phyloP scores from a whole-genome alignment of 257 asterid genomes.

The Solanum bukasovii region DNA sequence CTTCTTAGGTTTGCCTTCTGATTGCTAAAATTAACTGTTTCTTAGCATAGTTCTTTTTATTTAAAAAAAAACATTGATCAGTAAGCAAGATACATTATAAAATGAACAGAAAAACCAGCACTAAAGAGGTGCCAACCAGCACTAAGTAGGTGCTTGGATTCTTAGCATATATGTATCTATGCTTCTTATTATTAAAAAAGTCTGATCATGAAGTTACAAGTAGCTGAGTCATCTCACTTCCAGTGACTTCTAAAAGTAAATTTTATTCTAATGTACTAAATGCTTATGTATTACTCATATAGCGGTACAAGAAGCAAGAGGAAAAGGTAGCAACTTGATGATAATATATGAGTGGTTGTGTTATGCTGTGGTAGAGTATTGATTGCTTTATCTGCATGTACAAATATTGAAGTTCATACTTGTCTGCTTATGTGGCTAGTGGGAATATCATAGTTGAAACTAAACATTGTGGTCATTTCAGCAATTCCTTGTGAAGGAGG shows the following conservation, averaged over 20 bases:
- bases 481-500: not conserved
- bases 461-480: not conserved
- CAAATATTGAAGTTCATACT: not conserved
- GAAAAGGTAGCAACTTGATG: not conserved
- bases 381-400: not conserved
- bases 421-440: not conserved
- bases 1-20: slow-evolving; percentile 59
- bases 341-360: not conserved
- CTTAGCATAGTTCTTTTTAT: not conserved
- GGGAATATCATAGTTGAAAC: not conserved
- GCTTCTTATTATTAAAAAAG: not conserved
- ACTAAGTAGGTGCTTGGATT: not conserved
- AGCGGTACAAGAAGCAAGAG: not conserved
- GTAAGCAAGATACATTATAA: not conserved
- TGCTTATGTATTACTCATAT: not conserved
- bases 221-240: not conserved
- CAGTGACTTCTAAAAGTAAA: not conserved
- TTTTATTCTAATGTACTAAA: not conserved
- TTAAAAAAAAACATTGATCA: not conserved
- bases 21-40: slow-evolving; percentile 1
- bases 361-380: not conserved
- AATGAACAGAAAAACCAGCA: not conserved
- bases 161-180: not conserved
- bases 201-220: not conserved
- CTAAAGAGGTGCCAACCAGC: not conserved